Percentiles rank a stretch among this genome's conserved stretches.
phyloP scores from a whole-genome alignment of 257 asterid genomes.

The Solanum chmielewskii region DNA sequence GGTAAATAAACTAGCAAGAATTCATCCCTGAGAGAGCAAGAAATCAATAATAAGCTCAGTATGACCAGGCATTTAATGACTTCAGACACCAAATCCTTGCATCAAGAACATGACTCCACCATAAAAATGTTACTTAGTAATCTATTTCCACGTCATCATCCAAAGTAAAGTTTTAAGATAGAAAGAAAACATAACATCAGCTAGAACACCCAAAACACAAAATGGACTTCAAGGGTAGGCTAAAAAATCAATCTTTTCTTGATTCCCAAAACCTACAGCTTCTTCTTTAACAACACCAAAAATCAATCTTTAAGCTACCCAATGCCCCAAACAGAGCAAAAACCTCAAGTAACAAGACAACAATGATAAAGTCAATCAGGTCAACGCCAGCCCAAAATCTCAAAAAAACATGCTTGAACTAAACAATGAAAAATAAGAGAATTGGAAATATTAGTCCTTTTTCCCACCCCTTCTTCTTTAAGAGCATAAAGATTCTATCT shows the following conservation, averaged over 20 bases:
- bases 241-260: background rate
- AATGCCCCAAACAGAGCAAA: background rate
- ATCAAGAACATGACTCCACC: background rate
- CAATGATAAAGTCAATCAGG: background rate
- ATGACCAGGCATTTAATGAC: background rate
- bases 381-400: background rate
- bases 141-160: background rate
- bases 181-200: background rate
- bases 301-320: background rate
- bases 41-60: background rate
- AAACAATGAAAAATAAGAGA: background rate
- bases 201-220: background rate
- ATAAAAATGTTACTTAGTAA: background rate
- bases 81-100: background rate
- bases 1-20: background rate
- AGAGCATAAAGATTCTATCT: background rate
- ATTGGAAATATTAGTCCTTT: background rate
- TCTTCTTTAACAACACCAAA: background rate
- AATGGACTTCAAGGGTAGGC: background rate
- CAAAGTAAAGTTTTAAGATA: background rate
- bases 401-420: background rate
- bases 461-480: background rate
- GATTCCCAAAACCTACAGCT: background rate
- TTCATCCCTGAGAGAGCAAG: background rate
- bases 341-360: background rate